A percentile compares a stretch with the other conserved stretches of the same genome.
phyloP scores from a whole-genome alignment of 2,329 filamentous ascomycete species.

The Xylaria sp. region DNA sequence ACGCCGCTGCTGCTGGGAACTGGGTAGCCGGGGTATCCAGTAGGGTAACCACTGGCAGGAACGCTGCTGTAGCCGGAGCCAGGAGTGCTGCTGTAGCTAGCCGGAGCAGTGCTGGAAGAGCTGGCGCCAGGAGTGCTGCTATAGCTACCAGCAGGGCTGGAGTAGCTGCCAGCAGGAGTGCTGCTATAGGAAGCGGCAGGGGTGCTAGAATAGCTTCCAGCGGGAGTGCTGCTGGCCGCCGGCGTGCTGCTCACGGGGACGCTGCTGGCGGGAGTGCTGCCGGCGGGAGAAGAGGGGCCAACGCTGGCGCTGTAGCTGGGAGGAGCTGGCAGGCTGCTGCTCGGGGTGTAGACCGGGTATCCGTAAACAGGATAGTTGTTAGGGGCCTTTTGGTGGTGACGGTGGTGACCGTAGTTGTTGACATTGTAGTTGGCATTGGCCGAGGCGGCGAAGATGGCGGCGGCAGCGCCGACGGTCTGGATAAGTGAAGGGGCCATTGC shows the following conservation, averaged over 20 bases:
- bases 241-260: neutral
- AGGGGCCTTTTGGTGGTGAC: conserved; percentile 10
- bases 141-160: neutral
- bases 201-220: neutral
- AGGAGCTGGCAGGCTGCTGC: neutral
- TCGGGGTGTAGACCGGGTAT: conserved; percentile 25
- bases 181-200: neutral
- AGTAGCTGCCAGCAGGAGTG: neutral
- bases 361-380: conserved; percentile 30
- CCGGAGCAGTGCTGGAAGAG: conserved; percentile 1
- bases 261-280: conserved; percentile 1
- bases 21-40: conserved; percentile 17
- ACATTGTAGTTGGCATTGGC: conserved; percentile 25
- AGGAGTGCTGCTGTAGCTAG: conserved; percentile 12
- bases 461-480: conserved; percentile 53
- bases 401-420: conserved; percentile 10
- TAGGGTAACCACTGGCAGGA: conserved; percentile 20
- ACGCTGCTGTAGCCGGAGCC: conserved; percentile 12
- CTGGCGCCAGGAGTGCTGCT: neutral
- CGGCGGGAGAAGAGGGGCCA: neutral
- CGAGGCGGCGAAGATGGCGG: conserved; percentile 37
- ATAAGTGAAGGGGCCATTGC: conserved; percentile 57
- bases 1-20: conserved; percentile 3
- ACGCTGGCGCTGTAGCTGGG: conserved; percentile 1
- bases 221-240: neutral